These are phyloP conservation scores for Fraxinus floribunda DNA, from an alignment of 305 asterid genomes.

Conservation along the genomic window DNA sequence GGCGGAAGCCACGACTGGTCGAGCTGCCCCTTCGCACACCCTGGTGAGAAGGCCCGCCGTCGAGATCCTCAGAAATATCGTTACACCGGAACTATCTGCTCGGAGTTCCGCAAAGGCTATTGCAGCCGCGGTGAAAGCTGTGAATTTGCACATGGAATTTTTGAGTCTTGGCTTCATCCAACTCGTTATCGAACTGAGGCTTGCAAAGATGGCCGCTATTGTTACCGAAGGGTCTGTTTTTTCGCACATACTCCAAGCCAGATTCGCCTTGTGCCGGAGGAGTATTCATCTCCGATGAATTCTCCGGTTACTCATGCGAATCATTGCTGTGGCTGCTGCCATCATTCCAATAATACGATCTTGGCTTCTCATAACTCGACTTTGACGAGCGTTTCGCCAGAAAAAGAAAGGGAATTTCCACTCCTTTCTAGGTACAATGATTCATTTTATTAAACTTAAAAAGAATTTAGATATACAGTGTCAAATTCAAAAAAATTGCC, in stretches of 20 bases:
- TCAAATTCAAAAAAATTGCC: background rate
- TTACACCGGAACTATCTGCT: slow-evolving; percentile 65
- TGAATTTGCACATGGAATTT: slow-evolving; percentile 74
- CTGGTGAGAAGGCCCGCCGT: slow-evolving; percentile 84
- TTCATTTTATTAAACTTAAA: no score
- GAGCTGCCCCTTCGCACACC: slow-evolving; percentile 88
- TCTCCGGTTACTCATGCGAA: slow-evolving; percentile 16
- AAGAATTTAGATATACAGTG: background rate
- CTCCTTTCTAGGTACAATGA: background rate
- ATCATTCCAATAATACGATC: slow-evolving; percentile 18
- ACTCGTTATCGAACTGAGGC: slow-evolving; percentile 78
- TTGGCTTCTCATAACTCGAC: slow-evolving; percentile 62
- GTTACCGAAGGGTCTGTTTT: slow-evolving; percentile 72
- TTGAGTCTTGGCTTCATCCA: slow-evolving; percentile 87
- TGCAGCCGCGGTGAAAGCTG: slow-evolving; percentile 66
- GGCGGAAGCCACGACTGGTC: slow-evolving; percentile 92
- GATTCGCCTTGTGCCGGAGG: slow-evolving; percentile 62
- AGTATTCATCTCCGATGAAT: background rate
- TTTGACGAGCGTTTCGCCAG: slow-evolving; percentile 45
- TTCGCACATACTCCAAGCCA: slow-evolving; percentile 74
- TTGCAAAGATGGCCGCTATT: slow-evolving; percentile 76
- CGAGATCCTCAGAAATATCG: slow-evolving; percentile 67
- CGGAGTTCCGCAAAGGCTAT: slow-evolving; percentile 64
- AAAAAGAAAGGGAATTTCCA: background rate
- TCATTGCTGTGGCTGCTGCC: slow-evolving; percentile 55